phyloP scores from a whole-genome alignment of 768 basidiomycete species.

The Suillus subalutaceus region DNA sequence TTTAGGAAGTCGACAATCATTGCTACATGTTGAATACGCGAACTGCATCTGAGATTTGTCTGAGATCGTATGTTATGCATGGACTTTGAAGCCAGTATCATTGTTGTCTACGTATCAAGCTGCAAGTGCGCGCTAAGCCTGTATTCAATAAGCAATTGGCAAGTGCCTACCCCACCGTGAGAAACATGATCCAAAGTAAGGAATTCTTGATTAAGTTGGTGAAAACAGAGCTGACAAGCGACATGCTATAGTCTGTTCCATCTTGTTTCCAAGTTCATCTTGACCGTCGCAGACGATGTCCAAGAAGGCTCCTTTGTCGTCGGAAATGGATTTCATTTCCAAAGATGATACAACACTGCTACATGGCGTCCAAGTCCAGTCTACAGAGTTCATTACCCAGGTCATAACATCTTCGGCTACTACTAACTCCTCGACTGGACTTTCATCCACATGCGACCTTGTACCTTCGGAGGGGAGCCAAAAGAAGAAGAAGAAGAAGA shows the following conservation, averaged over 20 bases:
- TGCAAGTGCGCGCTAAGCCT: neutral
- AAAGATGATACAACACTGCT: neutral
- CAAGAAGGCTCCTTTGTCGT: neutral
- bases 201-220: conserved; percentile 1
- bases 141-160: neutral
- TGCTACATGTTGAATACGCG: neutral
- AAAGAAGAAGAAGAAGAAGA: conserved; percentile 76
- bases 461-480: conserved; percentile 30
- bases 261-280: conserved; percentile 4
- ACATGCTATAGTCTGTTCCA: neutral
- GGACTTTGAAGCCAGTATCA: neutral
- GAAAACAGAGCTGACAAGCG: neutral
- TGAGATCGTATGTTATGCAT: neutral
- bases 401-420: conserved; percentile 21
- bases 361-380: conserved; percentile 4
- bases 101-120: neutral
- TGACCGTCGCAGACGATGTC: conserved; percentile 3
- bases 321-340: neutral
- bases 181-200: neutral
- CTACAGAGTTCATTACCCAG: conserved; percentile 2
- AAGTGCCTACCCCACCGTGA: neutral
- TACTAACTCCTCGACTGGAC: conserved; percentile 25
- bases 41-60: conserved; percentile 1
- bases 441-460: conserved; percentile 23
- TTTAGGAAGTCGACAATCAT: neutral